phyloP scores from a whole-genome alignment of 306 rosid species.

The Quercus wislizeni region DNA sequence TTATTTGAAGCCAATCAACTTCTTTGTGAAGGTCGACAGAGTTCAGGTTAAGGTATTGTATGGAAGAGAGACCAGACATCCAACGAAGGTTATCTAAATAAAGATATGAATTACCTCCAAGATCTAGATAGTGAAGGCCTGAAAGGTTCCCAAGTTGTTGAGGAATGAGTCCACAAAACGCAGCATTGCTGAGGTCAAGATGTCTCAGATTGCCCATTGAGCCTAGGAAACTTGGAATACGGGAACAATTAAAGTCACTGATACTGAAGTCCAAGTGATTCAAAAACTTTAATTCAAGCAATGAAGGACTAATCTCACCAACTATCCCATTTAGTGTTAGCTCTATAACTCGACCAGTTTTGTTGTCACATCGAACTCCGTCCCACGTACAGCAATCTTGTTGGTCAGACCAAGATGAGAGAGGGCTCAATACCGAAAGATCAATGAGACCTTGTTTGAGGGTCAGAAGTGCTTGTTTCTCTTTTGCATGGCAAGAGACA shows the following conservation, averaged over 20 bases:
- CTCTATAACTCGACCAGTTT: constrained; percentile 10
- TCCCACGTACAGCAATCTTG: constrained; percentile 20
- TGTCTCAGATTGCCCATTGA: not conserved
- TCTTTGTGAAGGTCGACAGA: not conserved
- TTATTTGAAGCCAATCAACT: constrained; percentile 10
- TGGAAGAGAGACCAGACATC: not conserved
- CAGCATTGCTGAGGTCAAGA: not conserved
- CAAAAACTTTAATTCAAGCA: constrained; percentile 10
- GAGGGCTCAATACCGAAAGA: not conserved
- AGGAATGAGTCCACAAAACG: not conserved
- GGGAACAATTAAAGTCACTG: constrained; percentile 2
- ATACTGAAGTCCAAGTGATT: not conserved
- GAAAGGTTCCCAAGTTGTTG: constrained; percentile 23
- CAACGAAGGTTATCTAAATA: not conserved
- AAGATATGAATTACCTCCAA: not conserved
- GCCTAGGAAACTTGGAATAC: not conserved
- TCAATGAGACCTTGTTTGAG: no score
- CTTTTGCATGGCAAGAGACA: no score
- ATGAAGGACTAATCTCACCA: not conserved
- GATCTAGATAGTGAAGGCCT: not conserved
- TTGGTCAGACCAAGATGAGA: not conserved
- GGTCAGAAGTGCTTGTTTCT: no score
- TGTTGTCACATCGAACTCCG: constrained; percentile 11
- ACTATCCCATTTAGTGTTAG: not conserved
- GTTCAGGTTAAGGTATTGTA: constrained; percentile 8